Evolutionary conservation across 1,284 basidiomycete genomes (phyloP).

Genomic region (Neonothopanus nambi): DNA sequence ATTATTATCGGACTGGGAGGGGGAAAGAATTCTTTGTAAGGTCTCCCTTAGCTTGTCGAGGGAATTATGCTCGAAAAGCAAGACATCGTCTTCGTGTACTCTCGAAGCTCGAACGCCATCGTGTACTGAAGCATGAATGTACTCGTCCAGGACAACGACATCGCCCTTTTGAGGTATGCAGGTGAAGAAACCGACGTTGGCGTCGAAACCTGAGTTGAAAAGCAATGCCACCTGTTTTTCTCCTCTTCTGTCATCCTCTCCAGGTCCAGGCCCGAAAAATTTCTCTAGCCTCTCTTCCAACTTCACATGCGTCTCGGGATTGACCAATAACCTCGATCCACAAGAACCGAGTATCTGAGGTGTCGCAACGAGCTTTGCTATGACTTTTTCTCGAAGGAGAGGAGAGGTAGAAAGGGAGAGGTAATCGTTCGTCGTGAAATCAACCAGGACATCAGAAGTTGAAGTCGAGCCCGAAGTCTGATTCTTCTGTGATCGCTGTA

Average conservation of each 20-base stretch:
- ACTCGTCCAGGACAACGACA: constrained; percentile 81
- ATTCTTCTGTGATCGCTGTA: no score
- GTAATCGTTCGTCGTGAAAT: constrained; percentile 94
- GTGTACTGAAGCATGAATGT: constrained; percentile 91
- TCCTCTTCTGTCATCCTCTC: background rate
- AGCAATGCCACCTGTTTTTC: constrained; percentile 62
- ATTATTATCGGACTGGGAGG: background rate
- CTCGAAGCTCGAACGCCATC: constrained; percentile 83
- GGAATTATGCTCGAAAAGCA: constrained; percentile 79
- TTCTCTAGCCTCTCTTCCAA: constrained; percentile 67
- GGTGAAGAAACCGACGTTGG: constrained; percentile 89
- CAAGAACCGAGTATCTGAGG: constrained; percentile 84
- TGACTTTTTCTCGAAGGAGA: constrained; percentile 56
- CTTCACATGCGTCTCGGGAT: constrained; percentile 63
- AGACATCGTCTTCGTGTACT: constrained; percentile 35
- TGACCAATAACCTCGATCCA: constrained; percentile 89
- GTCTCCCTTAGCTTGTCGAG: constrained; percentile 43
- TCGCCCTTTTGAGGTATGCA: constrained; percentile 82
- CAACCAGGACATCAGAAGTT: constrained; percentile 41
- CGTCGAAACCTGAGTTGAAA: constrained; percentile 96
- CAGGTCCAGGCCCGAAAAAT: constrained; percentile 50
- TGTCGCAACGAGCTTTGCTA: constrained; percentile 50
- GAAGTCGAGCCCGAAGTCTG: constrained; percentile 24
- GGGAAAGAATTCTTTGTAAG: background rate
- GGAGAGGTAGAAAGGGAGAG: constrained; percentile 77